Percentiles rank a stretch among this genome's conserved stretches.
These are phyloP conservation scores for Neonectria sp. DNA, from an alignment of 2,329 filamentous ascomycete genomes.

Conservation along the genomic window DNA sequence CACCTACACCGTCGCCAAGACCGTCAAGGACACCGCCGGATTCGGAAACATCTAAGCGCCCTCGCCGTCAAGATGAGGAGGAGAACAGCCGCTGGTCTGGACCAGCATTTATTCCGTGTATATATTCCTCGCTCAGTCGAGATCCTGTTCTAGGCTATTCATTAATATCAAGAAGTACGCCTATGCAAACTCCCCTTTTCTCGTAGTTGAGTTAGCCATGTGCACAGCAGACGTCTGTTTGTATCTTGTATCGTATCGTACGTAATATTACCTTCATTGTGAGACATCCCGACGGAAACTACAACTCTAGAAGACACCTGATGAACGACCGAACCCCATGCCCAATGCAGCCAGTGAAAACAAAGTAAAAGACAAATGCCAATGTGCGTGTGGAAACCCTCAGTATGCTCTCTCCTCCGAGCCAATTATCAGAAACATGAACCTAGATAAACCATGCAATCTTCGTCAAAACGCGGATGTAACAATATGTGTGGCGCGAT, in stretches of 20 bases:
- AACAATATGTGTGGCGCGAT: conserved; percentile 36
- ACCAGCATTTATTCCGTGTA: conserved; percentile 25
- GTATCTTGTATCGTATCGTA: not conserved
- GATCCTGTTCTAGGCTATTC: conserved; percentile 6
- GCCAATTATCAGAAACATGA: conserved; percentile 23
- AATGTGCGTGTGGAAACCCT: conserved; percentile 7
- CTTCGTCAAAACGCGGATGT: conserved; percentile 20
- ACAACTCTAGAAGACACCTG: conserved; percentile 23
- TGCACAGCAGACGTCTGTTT: not conserved
- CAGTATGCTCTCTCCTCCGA: conserved; percentile 2
- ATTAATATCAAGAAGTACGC: conserved; percentile 14
- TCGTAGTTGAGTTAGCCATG: not conserved
- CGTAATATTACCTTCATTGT: not conserved
- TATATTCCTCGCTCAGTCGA: conserved; percentile 17
- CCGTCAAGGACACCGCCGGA: conserved; percentile 59
- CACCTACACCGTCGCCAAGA: conserved; percentile 53
- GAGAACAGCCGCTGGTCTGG: conserved; percentile 2
- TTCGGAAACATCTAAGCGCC: conserved; percentile 59
- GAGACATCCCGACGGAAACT: conserved; percentile 12
- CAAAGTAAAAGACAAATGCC: conserved; percentile 16
- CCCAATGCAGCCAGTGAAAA: conserved; percentile 2
- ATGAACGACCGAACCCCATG: conserved; percentile 27
- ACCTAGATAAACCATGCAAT: conserved; percentile 28
- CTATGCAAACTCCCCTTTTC: not conserved
- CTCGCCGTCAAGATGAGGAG: conserved; percentile 7